Evolutionary conservation across 2,329 filamentous ascomycete species (phyloP).

Genomic region (Lachnellula arida): DNA sequence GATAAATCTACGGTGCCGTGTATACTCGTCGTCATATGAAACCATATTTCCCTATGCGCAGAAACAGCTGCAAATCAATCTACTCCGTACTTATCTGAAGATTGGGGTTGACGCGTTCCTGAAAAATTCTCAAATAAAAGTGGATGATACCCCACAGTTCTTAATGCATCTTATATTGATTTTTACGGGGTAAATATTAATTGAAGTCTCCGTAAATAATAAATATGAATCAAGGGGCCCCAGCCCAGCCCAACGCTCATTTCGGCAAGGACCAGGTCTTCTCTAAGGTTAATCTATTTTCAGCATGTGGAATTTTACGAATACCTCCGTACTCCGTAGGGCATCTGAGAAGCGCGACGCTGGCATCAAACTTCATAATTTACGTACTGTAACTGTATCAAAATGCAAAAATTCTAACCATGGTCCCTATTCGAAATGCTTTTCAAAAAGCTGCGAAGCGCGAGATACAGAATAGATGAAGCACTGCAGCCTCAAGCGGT

Average conservation of each 20-base stretch:
- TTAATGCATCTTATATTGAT: not conserved
- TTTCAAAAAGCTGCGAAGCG: too few relatives aligned
- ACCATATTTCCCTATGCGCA: too few relatives aligned
- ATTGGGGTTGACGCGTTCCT: conserved; percentile 13
- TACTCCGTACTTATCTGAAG: not conserved
- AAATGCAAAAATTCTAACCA: not conserved
- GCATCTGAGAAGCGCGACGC: not conserved
- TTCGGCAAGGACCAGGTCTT: not conserved
- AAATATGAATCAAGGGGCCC: not conserved
- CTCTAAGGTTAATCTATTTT: conserved; percentile 1
- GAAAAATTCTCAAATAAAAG: conserved; percentile 3
- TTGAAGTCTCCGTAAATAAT: too few relatives aligned
- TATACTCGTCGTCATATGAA: too few relatives aligned
- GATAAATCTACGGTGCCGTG: too few relatives aligned
- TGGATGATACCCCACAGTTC: not conserved
- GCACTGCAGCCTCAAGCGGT: not conserved
- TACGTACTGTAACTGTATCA: too few relatives aligned
- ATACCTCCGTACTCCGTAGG: too few relatives aligned
- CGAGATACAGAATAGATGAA: not conserved
- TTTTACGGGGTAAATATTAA: not conserved
- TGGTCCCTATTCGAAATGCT: not conserved
- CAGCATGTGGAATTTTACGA: not conserved
- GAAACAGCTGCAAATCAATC: too few relatives aligned
- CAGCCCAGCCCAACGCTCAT: not conserved
- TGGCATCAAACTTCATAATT: not conserved